Evolutionary conservation across 2,329 filamentous ascomycete genomes (phyloP).

Genomic region (Mycogone perniciosa): DNA sequence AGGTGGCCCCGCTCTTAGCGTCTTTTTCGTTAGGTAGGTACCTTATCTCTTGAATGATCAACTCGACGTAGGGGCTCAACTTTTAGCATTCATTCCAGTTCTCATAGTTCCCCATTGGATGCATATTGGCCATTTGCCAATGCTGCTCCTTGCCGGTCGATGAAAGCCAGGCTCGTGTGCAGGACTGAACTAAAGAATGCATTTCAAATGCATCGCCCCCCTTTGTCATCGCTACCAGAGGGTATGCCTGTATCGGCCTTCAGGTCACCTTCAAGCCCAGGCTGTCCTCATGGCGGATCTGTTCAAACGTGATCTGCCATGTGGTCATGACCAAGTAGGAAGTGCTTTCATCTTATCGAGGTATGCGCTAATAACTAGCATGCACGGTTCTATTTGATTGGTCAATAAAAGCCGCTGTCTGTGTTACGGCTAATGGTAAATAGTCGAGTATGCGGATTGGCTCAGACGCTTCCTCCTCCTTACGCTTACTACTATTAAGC

Average conservation of each 20-base stretch:
- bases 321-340: not conserved
- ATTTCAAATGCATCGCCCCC: not conserved
- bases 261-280: not conserved
- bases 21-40: not conserved
- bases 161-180: too few relatives aligned
- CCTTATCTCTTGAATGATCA: not conserved
- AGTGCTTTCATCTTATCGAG: conserved; percentile 19
- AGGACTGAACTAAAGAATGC: too few relatives aligned
- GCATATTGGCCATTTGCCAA: too few relatives aligned
- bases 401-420: not conserved
- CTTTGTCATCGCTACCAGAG: not conserved
- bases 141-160: too few relatives aligned
- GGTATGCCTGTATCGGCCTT: not conserved
- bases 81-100: not conserved
- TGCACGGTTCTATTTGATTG: conserved; percentile 6
- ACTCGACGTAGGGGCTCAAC: not conserved
- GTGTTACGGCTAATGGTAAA: not conserved
- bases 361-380: conserved; percentile 31
- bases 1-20: not conserved
- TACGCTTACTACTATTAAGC: not conserved
- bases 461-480: not conserved
- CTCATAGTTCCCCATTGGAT: conserved; percentile 9
- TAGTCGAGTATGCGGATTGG: not conserved
- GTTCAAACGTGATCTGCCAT: conserved; percentile 15
- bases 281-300: conserved; percentile 24